Base-by-base conservation (phyloP, 1,284 basidiomycete genomes). In the Apiotrichum sp. region DNA sequence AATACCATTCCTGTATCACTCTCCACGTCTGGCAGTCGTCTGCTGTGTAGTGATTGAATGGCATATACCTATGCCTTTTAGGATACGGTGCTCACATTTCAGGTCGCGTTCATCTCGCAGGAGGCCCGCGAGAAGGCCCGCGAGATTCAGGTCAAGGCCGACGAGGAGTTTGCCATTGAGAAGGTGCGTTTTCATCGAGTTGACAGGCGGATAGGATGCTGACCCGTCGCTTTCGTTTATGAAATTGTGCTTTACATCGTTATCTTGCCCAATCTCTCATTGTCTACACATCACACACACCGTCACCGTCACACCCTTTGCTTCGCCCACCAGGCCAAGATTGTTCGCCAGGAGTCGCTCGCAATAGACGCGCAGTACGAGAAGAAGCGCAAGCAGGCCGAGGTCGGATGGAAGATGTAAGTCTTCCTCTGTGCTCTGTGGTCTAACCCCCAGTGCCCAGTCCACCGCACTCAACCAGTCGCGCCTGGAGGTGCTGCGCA, bases 391-490 rank as follows among this genome's bases (percentile, higher is more conserved):
- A 97, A 97, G 76, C 88, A 88, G 59, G 86, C 86, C 22, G 89
- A 96, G 74, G 86, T 90, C 13, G 83, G 91, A 45, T 90, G 93
- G 82, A 96, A 95, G 82, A 97, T 97, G 92, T 93, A 72, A 62
- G 86, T 10, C 9, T 2, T 2, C 9, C 36, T 34, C 4, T 0
- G n/a, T 8, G 32, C 13, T 9, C 7, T 4, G 6, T 1, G 1
- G 29, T 29, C 57, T 56, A 2, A 56, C 53, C 22, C 31, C 14
- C n/a, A 98, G 95, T 69, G 86, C 92, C 6, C 90, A 96, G 73
- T 98, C 95, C 3, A 98, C 89, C 39, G 82, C 93, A 59, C 96
- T 92, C 66, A 98, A 98, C 83, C 91, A 89, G 73, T 92, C 93
- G 6, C 89, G 96, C 53, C 82, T 99, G 67, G 86, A 84, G 74